Base-by-base conservation (phyloP, 352 stramenopile species). In the Lagenidium sp. region DNA sequence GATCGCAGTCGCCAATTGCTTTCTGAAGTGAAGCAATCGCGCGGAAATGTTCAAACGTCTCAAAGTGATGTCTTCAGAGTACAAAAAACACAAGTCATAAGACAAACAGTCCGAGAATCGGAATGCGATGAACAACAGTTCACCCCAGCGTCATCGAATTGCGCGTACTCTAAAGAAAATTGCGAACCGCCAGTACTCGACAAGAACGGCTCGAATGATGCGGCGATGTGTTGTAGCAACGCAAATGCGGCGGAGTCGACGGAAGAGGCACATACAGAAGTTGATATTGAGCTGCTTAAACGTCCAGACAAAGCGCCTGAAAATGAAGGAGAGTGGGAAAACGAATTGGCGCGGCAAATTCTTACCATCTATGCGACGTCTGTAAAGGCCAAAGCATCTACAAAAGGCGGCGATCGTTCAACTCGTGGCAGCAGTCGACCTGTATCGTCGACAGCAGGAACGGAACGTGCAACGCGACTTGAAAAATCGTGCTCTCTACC, bases 311-410 rank as follows among this genome's bases (percentile, higher is more conserved):
- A 68, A 49, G 46, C 57, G 18, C 72, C 69, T 26, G 63, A 77
- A 25, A 83, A 82, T 16, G 72, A 85, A 21, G 60, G 74, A n/a
- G 69, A 82, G 43, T 95, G 85, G 85, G 85, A 96, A 49, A 95
- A 96, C 42, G 80, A 95, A 45, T 61, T 96, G 16, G 85, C 85
- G 2, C 77, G 81, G 4, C 82, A 95, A 42, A 96, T 95, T 40
- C 52, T 96, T 23, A 89, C 68, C 3, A 79, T 96, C 28, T 96
- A 95, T 43, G 65, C 73, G 11, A 83, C 81, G 10, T 86, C 73
- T 0, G 57, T 88, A 30, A 79, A 82, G 34, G 57, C 70, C 0
- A 86, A 88, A 51, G 65, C 58, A 43, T 18, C 2, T 15, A 36
- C 19, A 15, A 44, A 47, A 16, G 23, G 18, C 8, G 26, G 20